phyloP scores from a whole-genome alignment of 164 flowering plant species.

The Annona cherimola region DNA sequence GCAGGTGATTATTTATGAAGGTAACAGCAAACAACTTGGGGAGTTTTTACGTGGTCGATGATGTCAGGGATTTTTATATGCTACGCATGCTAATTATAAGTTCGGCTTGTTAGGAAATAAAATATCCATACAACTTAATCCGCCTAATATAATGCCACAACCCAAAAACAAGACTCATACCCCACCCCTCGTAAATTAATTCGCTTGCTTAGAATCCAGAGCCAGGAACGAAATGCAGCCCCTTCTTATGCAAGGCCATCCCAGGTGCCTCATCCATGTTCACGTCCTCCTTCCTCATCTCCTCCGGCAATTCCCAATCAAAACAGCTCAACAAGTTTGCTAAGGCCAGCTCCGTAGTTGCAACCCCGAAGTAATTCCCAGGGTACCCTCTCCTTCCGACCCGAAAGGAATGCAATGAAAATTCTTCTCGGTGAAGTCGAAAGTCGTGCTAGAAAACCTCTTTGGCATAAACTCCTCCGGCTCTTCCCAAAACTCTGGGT shows the following conservation, averaged over 20 bases:
- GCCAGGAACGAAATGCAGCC: slow-evolving; percentile 8
- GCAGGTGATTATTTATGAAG: too few species aligned
- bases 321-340: slow-evolving; percentile 43
- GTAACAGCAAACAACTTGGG: too few species aligned
- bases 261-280: slow-evolving; percentile 38
- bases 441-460: slow-evolving; percentile 21
- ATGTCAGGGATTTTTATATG: too few species aligned
- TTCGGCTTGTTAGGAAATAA: too few species aligned
- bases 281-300: slow-evolving; percentile 28
- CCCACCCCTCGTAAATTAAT: too few species aligned
- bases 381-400: slow-evolving; percentile 40
- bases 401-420: slow-evolving; percentile 28
- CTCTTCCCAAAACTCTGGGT: slow-evolving; percentile 29
- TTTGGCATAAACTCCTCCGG: slow-evolving; percentile 33
- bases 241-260: slow-evolving; percentile 28
- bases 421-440: slow-evolving; percentile 26
- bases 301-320: slow-evolving; percentile 45
- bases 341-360: slow-evolving; percentile 21
- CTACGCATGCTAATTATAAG: too few species aligned
- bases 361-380: slow-evolving; percentile 21
- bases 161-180: too few species aligned
- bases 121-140: too few species aligned
- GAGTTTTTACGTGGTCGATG: too few species aligned
- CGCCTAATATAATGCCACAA: too few species aligned
- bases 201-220: too few species aligned